phyloP scores from a whole-genome alignment of 805 yeast species.

The Suhomyces emberorum region DNA sequence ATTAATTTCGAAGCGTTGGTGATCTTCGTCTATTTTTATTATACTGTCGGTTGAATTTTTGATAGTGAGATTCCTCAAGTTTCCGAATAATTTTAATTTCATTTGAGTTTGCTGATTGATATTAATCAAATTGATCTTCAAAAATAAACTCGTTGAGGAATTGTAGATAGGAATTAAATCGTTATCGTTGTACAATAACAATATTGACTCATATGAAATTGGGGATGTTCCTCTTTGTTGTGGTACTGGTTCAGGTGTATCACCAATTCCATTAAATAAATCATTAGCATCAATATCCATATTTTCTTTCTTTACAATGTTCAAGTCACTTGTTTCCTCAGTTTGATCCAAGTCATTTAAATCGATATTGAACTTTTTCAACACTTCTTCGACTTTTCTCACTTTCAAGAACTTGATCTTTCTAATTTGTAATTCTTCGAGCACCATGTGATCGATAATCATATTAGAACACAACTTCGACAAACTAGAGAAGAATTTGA shows the following conservation, averaged over 20 bases:
- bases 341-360: not conserved
- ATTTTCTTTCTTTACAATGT: conserved; percentile 11
- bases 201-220: conserved; percentile 20
- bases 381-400: conserved; percentile 4
- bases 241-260: conserved; percentile 5
- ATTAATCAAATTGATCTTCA: conserved; percentile 25
- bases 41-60: conserved; percentile 16
- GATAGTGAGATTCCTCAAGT: conserved; percentile 23
- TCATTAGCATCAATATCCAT: conserved; percentile 19
- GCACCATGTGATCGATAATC: conserved; percentile 49
- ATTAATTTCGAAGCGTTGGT: conserved; percentile 26
- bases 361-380: conserved; percentile 7
- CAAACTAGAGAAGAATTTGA: conserved; percentile 36
- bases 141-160: conserved; percentile 31
- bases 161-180: conserved; percentile 31
- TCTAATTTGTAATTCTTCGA: conserved; percentile 45
- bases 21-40: conserved; percentile 21
- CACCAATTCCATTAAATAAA: not conserved
- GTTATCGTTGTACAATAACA: conserved; percentile 21
- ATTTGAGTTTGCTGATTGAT: conserved; percentile 14
- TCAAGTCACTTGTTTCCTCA: conserved; percentile 10
- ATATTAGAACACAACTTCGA: conserved; percentile 44
- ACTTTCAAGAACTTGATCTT: conserved; percentile 32
- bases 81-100: conserved; percentile 25
- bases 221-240: not conserved